Conservation (phyloP, 2,329 filamentous ascomycete species). For the Fusarium coffeatum region DNA sequence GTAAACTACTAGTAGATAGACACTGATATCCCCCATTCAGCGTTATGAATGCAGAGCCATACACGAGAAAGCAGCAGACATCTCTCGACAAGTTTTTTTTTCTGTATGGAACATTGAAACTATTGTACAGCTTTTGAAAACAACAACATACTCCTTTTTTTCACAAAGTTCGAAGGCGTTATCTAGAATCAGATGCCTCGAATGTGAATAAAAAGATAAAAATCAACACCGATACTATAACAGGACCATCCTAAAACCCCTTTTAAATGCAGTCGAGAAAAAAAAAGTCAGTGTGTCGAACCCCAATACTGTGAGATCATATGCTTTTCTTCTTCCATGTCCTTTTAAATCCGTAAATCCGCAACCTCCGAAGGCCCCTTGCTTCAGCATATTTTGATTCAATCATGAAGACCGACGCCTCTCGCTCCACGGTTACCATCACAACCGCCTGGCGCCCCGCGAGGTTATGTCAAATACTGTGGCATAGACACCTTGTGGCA, state of each 20-base stretch:
- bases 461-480: slow-evolving; percentile 3
- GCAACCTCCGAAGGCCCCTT: slow-evolving; percentile 8
- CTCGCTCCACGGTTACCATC: neutral
- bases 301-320: slow-evolving; percentile 41
- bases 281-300: slow-evolving; percentile 32
- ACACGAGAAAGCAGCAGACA: neutral
- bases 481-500: slow-evolving; percentile 17
- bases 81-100: slow-evolving; percentile 40
- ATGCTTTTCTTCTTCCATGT: slow-evolving; percentile 43
- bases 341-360: slow-evolving; percentile 26
- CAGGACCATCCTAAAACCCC: slow-evolving; percentile 45
- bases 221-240: slow-evolving; percentile 28
- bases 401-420: slow-evolving; percentile 7
- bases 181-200: slow-evolving; percentile 41
- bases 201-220: slow-evolving; percentile 20
- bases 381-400: neutral
- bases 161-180: slow-evolving; percentile 36
- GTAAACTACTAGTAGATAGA: neutral
- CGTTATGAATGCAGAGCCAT: neutral
- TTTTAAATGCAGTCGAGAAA: slow-evolving; percentile 45
- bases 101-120: slow-evolving; percentile 30
- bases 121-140: slow-evolving; percentile 43
- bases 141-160: slow-evolving; percentile 25
- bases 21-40: neutral
- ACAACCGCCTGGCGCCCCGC: neutral